Percentiles rank a stretch among this genome's conserved stretches.
Conservation (phyloP, 2,329 filamentous ascomycete species). For the Penicillium crustosum region DNA sequence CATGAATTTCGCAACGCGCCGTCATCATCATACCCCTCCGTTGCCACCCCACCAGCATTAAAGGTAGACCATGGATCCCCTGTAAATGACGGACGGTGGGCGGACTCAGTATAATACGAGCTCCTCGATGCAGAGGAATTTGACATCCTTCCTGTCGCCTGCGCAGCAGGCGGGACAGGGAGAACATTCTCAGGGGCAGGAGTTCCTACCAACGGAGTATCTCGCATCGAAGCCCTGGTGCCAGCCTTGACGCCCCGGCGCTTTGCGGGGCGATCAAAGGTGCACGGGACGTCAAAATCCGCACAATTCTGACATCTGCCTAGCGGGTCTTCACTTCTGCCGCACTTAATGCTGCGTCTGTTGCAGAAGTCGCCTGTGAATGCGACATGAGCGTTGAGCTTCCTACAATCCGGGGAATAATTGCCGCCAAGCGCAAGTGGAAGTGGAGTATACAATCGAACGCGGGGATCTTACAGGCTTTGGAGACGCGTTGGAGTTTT, state of each 20-base stretch:
- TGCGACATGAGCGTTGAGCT: constrained; percentile 10
- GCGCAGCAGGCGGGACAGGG: background rate
- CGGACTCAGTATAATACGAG: constrained; percentile 17
- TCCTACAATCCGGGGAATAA: background rate
- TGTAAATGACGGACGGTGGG: constrained; percentile 14
- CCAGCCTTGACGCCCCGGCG: constrained; percentile 37
- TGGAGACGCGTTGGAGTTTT: constrained; percentile 30
- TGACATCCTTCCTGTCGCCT: constrained; percentile 12
- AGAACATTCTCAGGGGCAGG: constrained; percentile 3
- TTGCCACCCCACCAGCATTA: constrained; percentile 17
- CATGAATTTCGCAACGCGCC: constrained; percentile 36
- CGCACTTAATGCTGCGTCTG: constrained; percentile 49
- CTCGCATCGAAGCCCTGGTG: constrained; percentile 10
- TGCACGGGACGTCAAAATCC: constrained; percentile 53
- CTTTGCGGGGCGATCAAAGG: constrained; percentile 48
- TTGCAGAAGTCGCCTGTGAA: constrained; percentile 51
- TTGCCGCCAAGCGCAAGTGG: constrained; percentile 12
- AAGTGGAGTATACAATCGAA: constrained; percentile 13
- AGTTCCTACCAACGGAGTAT: constrained; percentile 8
- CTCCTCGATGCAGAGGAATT: constrained; percentile 21
- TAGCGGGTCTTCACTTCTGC: constrained; percentile 36
- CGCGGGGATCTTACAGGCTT: constrained; percentile 24
- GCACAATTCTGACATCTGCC: constrained; percentile 51
- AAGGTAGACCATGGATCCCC: constrained; percentile 24
- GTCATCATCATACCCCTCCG: constrained; percentile 24